These are phyloP conservation scores for Barnettozyma californica DNA, from an alignment of 805 yeast species.

Conservation along the genomic window DNA sequence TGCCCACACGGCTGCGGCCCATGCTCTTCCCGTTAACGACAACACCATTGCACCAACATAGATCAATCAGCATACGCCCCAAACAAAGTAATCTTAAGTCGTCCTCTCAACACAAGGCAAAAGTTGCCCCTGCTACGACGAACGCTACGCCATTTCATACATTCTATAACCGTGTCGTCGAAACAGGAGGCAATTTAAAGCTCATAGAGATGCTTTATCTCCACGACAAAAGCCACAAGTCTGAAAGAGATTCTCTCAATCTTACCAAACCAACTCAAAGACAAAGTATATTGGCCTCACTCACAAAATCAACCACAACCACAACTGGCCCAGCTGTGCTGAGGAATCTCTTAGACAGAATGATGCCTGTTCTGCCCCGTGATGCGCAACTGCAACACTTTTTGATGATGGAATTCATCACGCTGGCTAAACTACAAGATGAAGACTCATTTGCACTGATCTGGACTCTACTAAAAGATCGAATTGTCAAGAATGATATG, in stretches of 20 bases:
- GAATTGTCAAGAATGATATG: neutral
- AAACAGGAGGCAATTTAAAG: constrained; percentile 13
- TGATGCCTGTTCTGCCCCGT: neutral
- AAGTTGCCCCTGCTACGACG: too few relatives aligned
- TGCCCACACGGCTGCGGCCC: neutral
- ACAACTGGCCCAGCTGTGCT: constrained; percentile 1
- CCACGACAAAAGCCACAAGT: neutral
- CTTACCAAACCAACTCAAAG: neutral
- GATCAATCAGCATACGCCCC: neutral
- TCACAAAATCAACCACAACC: neutral
- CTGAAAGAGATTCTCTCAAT: neutral
- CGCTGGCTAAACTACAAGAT: constrained; percentile 1
- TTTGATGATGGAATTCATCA: constrained; percentile 4
- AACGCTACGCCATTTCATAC: neutral
- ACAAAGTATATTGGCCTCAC: constrained; percentile 1
- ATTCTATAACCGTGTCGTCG: constrained; percentile 1
- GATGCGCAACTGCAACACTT: constrained; percentile 3
- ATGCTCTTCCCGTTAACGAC: neutral
- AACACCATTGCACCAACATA: neutral
- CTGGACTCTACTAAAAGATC: neutral
- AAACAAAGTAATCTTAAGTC: neutral
- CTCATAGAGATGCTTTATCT: constrained; percentile 4
- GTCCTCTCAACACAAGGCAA: too few relatives aligned
- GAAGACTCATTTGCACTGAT: neutral
- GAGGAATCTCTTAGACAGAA: constrained; percentile 5